Conservation (phyloP, 768 basidiomycete species). For the Guyanaporus albipodus region DNA sequence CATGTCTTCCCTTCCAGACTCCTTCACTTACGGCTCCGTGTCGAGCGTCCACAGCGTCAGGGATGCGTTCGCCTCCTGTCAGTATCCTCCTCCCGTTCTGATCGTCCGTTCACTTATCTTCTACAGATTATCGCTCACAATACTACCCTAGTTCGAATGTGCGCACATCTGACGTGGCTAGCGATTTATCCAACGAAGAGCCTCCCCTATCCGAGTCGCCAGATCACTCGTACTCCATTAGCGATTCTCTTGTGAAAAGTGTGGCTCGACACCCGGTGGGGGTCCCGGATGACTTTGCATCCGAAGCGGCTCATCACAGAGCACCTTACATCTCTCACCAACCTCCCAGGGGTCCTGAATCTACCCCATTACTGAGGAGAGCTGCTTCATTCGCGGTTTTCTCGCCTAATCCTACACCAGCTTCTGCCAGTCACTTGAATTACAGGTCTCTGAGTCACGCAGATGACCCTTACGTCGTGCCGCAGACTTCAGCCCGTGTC, state of each 20-base stretch:
- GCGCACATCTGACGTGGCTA: conserved; percentile 43
- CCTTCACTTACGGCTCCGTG: conserved; percentile 45
- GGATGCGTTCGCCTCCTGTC: conserved; percentile 61
- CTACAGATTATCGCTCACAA: conserved; percentile 63
- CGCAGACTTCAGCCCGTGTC: conserved; percentile 3
- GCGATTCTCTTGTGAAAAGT: conserved; percentile 6
- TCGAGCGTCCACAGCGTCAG: conserved; percentile 47
- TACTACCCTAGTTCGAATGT: conserved; percentile 60
- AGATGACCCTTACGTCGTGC: neutral
- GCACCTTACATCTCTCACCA: neutral
- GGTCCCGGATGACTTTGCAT: neutral
- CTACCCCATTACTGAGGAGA: conserved; percentile 41
- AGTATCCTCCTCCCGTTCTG: conserved; percentile 16
- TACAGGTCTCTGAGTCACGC: neutral
- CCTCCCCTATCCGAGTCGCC: conserved; percentile 3
- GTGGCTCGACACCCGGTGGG: neutral
- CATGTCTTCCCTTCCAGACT: conserved; percentile 48
- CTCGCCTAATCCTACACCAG: conserved; percentile 2
- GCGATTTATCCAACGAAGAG: conserved; percentile 37
- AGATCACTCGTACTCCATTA: neutral
- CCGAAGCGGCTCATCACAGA: conserved; percentile 16
- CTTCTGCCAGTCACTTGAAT: neutral
- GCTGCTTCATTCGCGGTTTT: conserved; percentile 34
- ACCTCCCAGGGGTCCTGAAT: conserved; percentile 12
- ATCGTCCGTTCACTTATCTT: conserved; percentile 1